These are phyloP conservation scores for Talaromyces sp. DNA, from an alignment of 2,329 filamentous ascomycete genomes.

Conservation along the genomic window DNA sequence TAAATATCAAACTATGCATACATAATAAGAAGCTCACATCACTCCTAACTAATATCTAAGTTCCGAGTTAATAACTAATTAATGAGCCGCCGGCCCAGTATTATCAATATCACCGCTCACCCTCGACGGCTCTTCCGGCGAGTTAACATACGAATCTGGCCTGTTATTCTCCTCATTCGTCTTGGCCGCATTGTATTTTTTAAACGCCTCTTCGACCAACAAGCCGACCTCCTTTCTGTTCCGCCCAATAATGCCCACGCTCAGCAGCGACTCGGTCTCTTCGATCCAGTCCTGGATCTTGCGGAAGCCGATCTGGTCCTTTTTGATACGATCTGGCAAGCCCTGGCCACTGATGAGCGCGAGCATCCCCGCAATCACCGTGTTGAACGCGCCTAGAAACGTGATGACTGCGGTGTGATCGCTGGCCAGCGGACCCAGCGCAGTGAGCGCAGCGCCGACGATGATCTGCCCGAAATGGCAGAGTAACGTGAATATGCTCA, in stretches of 20 bases:
- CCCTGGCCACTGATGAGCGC: conserved; percentile 52
- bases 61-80: background rate
- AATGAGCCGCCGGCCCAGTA: no score
- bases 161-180: conserved; percentile 12
- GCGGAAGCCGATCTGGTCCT: conserved; percentile 44
- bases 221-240: conserved; percentile 10
- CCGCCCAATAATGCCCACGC: conserved; percentile 9
- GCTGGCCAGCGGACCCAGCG: conserved; percentile 40
- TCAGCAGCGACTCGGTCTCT: conserved; percentile 26
- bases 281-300: conserved; percentile 51
- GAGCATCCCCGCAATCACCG: conserved; percentile 56
- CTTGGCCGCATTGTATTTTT: conserved; percentile 12
- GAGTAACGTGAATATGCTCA: conserved; percentile 4
- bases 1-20: background rate
- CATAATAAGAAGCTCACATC: background rate
- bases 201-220: conserved; percentile 12
- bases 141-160: conserved; percentile 6
- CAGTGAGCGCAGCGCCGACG: conserved; percentile 44
- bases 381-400: conserved; percentile 58
- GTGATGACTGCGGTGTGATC: conserved; percentile 53
- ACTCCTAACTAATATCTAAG: no score
- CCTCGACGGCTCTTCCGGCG: conserved; percentile 7
- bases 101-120: background rate
- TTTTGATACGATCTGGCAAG: conserved; percentile 43
- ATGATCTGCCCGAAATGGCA: conserved; percentile 36